A percentile compares a stretch with the other conserved stretches of the same genome.
phyloP scores from a whole-genome alignment of 164 flowering plant genomes.

The Macadamia tetraphylla region DNA sequence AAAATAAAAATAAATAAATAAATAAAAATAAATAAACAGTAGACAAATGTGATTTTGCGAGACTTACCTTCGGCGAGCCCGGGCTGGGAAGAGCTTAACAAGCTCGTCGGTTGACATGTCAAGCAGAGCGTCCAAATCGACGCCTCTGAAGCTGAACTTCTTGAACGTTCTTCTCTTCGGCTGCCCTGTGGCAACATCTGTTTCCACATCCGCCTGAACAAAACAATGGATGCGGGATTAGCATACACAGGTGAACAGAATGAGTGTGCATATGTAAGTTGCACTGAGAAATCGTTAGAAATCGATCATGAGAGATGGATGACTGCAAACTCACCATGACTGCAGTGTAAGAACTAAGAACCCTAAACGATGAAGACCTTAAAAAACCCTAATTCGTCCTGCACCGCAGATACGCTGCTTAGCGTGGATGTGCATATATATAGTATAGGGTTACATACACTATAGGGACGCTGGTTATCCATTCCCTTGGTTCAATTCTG shows the following conservation, averaged over 20 bases:
- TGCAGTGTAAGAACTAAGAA: background rate
- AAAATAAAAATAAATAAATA: background rate
- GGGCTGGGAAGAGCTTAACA: conserved; percentile 28
- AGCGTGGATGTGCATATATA: background rate
- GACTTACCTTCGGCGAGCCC: conserved; percentile 25
- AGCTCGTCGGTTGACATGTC: conserved; percentile 30
- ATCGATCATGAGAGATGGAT: background rate
- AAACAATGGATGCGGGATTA: background rate
- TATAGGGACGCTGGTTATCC: too few relatives aligned
- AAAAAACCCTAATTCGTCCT: too few relatives aligned
- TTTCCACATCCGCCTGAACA: conserved; percentile 13
- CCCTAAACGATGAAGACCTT: background rate
- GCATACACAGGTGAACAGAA: background rate
- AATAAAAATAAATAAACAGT: too few relatives aligned
- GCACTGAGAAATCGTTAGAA: too few relatives aligned
- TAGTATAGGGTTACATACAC: too few relatives aligned
- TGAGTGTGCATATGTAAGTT: too few relatives aligned
- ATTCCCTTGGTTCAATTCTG: too few relatives aligned
- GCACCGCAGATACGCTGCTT: background rate
- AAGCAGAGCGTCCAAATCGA: conserved; percentile 29
- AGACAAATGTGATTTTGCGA: background rate
- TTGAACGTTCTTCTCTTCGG: conserved; percentile 33
- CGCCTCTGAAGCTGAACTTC: conserved; percentile 29
- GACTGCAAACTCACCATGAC: conserved; percentile 9
- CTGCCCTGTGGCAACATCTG: conserved; percentile 20